A percentile compares a stretch with the other conserved stretches of the same genome.
phyloP scores from a whole-genome alignment of 805 yeast species.

The Novakomyces olei region DNA sequence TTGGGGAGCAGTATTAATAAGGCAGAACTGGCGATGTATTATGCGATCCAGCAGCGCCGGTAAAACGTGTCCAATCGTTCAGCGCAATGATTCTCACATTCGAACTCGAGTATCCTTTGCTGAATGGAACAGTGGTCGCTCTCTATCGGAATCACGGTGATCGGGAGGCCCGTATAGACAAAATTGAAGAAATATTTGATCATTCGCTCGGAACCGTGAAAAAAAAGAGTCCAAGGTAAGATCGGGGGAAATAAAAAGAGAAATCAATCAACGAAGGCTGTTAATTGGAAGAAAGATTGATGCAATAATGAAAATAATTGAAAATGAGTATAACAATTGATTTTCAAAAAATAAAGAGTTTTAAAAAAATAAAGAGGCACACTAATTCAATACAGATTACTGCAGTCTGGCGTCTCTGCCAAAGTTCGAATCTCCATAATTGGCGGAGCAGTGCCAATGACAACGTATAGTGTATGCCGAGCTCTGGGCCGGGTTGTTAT shows the following conservation, averaged over 20 bases:
- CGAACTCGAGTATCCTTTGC: constrained; percentile 44
- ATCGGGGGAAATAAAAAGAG: no score
- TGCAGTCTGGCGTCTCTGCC: constrained; percentile 37
- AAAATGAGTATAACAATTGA: no score
- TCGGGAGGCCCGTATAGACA: constrained; percentile 42
- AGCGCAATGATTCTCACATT: constrained; percentile 41
- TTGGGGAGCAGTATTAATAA: not conserved
- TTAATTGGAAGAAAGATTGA: no score
- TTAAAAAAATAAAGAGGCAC: no score
- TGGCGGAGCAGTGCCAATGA: constrained; percentile 28
- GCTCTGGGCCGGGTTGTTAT: constrained; percentile 46
- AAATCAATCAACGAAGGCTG: no score
- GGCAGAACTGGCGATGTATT: constrained; percentile 45
- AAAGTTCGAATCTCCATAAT: constrained; percentile 31
- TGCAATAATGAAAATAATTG: no score
- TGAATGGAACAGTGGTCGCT: constrained; percentile 60
- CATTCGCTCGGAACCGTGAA: constrained; percentile 14
- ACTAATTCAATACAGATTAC: no score
- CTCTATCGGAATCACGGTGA: constrained; percentile 56
- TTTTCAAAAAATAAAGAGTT: no score
- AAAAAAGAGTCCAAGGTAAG: constrained; percentile 29
- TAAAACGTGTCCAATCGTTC: constrained; percentile 27
- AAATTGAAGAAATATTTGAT: constrained; percentile 20
- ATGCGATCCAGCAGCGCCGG: constrained; percentile 25
- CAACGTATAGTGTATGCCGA: constrained; percentile 25